Conservation (phyloP, 192 early-diverging fungal species). For the Mortierella claussenii region DNA sequence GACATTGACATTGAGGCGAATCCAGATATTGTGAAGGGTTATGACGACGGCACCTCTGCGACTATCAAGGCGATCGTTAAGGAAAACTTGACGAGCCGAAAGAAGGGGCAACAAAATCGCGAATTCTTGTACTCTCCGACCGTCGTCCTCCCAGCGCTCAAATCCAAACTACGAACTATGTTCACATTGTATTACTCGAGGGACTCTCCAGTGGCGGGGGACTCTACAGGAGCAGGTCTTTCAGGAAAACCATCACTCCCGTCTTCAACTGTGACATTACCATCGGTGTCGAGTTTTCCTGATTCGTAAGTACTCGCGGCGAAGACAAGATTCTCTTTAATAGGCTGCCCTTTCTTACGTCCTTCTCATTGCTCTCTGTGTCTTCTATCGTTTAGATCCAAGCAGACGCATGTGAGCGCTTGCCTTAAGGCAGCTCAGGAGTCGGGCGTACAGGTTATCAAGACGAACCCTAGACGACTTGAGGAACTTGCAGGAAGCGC, state of each 20-base stretch:
- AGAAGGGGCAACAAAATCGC: background rate
- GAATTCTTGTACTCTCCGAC: slow-evolving; percentile 20
- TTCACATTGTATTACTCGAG: slow-evolving; percentile 13
- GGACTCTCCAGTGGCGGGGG: background rate
- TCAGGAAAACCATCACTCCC: no score
- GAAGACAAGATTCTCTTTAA: no score
- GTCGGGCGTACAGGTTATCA: background rate
- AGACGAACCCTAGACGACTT: background rate
- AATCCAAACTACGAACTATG: background rate
- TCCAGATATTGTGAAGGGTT: background rate
- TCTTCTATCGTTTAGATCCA: no score
- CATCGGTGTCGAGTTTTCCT: no score
- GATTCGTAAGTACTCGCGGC: no score
- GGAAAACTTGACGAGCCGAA: background rate
- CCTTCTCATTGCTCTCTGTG: no score
- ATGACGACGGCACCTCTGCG: background rate
- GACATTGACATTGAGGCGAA: background rate
- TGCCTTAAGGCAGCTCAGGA: background rate
- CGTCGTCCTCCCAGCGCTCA: slow-evolving; percentile 28
- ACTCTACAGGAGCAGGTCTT: no score
- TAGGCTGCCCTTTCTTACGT: no score
- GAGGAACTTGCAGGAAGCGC: background rate
- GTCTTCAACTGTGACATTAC: no score
- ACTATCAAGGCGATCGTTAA: background rate
- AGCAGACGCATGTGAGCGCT: background rate